These are phyloP conservation scores for Fragaria ananassa DNA, from an alignment of 306 rosid genomes.

Conservation along the genomic window DNA sequence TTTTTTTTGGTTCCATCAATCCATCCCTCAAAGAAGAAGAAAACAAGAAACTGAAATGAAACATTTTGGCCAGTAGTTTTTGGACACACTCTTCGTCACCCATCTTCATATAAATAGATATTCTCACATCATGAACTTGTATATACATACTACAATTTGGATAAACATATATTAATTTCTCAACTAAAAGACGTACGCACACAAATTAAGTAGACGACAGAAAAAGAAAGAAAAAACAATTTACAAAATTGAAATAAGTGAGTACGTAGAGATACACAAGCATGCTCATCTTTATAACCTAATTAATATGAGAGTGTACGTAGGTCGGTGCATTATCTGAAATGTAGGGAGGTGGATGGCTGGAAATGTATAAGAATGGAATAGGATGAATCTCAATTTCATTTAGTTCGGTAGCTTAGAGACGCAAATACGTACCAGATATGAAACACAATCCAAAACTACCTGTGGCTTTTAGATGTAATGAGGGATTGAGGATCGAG, in stretches of 20 bases:
- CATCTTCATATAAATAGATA: not conserved
- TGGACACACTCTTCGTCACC: not conserved
- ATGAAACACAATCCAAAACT: conserved; percentile 10
- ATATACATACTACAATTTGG: not conserved
- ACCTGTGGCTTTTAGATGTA: conserved; percentile 15
- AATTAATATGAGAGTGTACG: not conserved
- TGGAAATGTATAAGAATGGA: not conserved
- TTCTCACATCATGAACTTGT: not conserved
- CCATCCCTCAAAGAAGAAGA: not conserved
- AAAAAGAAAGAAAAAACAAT: not conserved
- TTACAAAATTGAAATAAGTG: not conserved
- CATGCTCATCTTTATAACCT: not conserved
- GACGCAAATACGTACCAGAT: conserved; percentile 4
- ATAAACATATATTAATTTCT: not conserved
- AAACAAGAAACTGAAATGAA: not conserved
- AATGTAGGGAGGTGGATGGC: not conserved
- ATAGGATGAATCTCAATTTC: not conserved
- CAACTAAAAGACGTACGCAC: not conserved
- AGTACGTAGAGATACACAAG: not conserved
- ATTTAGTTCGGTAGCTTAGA: not conserved
- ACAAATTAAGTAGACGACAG: not conserved
- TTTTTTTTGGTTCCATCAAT: not conserved
- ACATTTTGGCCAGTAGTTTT: not conserved
- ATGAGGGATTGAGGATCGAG: not conserved
- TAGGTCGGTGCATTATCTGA: not conserved